Evolutionary conservation across 2,329 filamentous ascomycete genomes (phyloP), one percentile per base, ranked within the genome.

Genomic region (Diplodia sapinea): DNA sequence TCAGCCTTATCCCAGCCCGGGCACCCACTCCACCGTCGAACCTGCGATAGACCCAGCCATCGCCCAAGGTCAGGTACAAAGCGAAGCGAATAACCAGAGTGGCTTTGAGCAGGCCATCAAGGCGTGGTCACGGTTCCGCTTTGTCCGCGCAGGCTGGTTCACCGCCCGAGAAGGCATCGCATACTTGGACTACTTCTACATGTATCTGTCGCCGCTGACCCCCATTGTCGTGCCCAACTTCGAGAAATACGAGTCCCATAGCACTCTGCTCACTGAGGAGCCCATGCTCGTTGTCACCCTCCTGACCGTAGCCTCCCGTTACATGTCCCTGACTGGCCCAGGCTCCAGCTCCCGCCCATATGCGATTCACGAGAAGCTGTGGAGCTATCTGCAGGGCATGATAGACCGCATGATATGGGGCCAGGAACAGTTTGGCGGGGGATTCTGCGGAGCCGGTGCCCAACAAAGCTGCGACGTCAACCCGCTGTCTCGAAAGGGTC

Each of bases 141-240:
- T 98, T 76, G 94, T 98, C n/a, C 89, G 93, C 65, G 93, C 93
- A 9, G 95, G 95, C 11, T 98, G 94, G 94, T 95, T 99, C 77
- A 96, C 93, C 0, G 91, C 94, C 0, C 89, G 91, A 71, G 95
- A 99, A 79, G 94, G 93, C 26, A 94, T 98, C 78, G 89, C 90
- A 52, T 98, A 98, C 75, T 92, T 99, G 70, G 90, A 94, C 76
- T 98, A 98, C 80, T 98, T 97, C 80, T 98, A 97, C 80, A 88
- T 91, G 72, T 93, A 93, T 73, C 86, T 98, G 8, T 94, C 93
- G 1, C 94, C 94, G 0, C 84, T 99, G 75, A 98, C 94, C 3
- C 95, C 95, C 0, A 96, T 98, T 69, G 94, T 94, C 5, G 91
- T 96, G 1, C 93, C 94, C 0, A 94, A 96, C 49, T 97, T 96